Conservation (phyloP, 345 rosid species). For the Bretschneidera sinensis region DNA sequence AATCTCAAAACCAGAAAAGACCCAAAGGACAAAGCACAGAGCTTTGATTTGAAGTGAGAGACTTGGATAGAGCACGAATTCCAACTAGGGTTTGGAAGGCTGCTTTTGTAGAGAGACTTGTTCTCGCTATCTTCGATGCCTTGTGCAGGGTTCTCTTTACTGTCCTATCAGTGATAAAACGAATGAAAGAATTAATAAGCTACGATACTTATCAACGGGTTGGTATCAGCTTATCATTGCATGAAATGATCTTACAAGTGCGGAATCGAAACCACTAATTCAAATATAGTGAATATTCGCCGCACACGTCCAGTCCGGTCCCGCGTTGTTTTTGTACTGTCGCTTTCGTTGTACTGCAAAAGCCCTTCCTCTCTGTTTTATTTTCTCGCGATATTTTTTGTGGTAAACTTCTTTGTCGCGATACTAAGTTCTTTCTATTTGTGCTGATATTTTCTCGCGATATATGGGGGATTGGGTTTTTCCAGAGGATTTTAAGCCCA, state of each 20-base stretch:
- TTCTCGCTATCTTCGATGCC: slow-evolving; percentile 91
- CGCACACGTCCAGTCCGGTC: slow-evolving; percentile 56
- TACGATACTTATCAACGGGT: fast-evolving
- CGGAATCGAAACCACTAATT: slow-evolving; percentile 68
- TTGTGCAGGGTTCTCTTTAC: slow-evolving; percentile 50
- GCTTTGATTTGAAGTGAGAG: too few relatives aligned
- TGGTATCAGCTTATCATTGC: slow-evolving; percentile 10
- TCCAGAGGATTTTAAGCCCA: background rate
- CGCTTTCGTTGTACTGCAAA: slow-evolving; percentile 27
- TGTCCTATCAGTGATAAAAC: slow-evolving; percentile 33
- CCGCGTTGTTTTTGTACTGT: slow-evolving; percentile 24
- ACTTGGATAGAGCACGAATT: slow-evolving; percentile 21
- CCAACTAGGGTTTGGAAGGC: slow-evolving; percentile 79
- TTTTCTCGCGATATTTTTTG: too few relatives aligned
- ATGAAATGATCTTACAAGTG: slow-evolving; percentile 19
- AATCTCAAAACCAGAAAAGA: slow-evolving; percentile 3
- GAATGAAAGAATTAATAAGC: slow-evolving; percentile 5
- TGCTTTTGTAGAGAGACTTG: slow-evolving; percentile 47
- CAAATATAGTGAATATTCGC: slow-evolving; percentile 66
- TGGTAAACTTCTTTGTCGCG: too few relatives aligned
- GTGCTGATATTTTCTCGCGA: background rate
- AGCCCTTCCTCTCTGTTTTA: background rate
- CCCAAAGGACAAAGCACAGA: background rate
- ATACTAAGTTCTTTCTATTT: too few relatives aligned
- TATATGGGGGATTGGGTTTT: background rate